phyloP scores from a whole-genome alignment of 2,329 filamentous ascomycete genomes.

The Colletotrichum noveboracense region DNA sequence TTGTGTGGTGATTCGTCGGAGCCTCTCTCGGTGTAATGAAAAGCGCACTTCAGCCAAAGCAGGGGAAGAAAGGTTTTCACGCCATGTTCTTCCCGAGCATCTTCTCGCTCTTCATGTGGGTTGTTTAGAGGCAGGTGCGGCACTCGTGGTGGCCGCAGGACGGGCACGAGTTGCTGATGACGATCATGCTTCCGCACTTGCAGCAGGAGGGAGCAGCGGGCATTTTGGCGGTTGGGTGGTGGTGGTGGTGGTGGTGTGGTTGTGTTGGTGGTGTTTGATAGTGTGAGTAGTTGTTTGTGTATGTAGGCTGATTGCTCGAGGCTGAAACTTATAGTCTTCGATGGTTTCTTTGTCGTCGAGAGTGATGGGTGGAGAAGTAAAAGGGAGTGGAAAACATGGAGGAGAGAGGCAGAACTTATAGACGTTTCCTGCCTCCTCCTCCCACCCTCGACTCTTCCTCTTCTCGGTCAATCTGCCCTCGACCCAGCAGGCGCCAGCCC shows the following conservation, averaged over 20 bases:
- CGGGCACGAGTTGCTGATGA: constrained; percentile 60
- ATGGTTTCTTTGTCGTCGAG: neutral
- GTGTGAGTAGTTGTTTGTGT: constrained; percentile 16
- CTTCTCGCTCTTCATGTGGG: neutral
- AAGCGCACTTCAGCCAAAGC: neutral
- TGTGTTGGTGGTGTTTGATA: neutral
- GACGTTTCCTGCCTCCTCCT: neutral
- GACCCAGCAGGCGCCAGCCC: neutral
- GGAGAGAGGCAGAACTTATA: constrained; percentile 16
- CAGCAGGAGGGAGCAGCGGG: constrained; percentile 58
- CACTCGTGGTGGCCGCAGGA: constrained; percentile 57
- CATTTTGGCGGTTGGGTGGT: constrained; percentile 35
- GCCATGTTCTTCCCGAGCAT: neutral
- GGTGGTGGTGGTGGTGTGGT: constrained; percentile 3
- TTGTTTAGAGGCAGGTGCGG: constrained; percentile 45
- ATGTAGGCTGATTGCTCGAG: neutral
- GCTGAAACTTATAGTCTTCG: neutral
- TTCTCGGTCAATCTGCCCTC: neutral
- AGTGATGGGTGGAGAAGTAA: neutral
- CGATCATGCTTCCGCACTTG: constrained; percentile 60
- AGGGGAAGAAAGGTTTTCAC: neutral
- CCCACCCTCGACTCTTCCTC: neutral
- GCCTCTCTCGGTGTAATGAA: constrained; percentile 16
- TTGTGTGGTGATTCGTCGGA: neutral
- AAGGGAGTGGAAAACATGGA: neutral